Evolutionary conservation across 139 green algal genomes (phyloP).

Genomic region (Micromonas commoda): DNA sequence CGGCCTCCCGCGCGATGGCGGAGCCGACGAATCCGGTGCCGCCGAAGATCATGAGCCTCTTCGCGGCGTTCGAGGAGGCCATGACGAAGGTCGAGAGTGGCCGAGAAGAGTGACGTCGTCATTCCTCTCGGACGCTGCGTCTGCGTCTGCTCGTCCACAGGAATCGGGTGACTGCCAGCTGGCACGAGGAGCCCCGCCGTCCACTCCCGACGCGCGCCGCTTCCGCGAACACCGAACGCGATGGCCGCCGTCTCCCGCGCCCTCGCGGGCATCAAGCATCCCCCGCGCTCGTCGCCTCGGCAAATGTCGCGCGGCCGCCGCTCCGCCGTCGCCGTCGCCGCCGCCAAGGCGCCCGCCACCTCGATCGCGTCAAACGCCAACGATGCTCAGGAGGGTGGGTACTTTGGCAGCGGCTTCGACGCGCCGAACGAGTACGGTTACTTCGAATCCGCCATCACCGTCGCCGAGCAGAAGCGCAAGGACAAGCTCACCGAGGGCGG

Average conservation of each 20-base stretch:
- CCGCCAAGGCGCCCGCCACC: not conserved
- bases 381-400: no score
- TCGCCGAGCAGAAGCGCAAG: not conserved
- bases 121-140: not conserved
- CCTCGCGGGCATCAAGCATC: no score
- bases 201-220: no score
- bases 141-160: no score
- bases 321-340: no score
- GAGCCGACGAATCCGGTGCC: slow-evolving; percentile 11
- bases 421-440: slow-evolving; percentile 21
- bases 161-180: no score
- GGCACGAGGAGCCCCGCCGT: no score
- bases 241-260: not conserved
- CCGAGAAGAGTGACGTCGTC: not conserved
- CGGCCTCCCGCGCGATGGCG: slow-evolving; percentile 16
- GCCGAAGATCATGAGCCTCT: slow-evolving; percentile 2
- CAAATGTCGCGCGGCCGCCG: no score
- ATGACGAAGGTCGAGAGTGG: not conserved
- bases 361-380: no score
- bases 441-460: not conserved
- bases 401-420: slow-evolving; percentile 16
- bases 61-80: not conserved
- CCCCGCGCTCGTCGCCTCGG: no score
- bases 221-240: not conserved
- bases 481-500: not conserved